phyloP scores from a whole-genome alignment of 164 flowering plant species.

The Vitis rotundifolia region DNA sequence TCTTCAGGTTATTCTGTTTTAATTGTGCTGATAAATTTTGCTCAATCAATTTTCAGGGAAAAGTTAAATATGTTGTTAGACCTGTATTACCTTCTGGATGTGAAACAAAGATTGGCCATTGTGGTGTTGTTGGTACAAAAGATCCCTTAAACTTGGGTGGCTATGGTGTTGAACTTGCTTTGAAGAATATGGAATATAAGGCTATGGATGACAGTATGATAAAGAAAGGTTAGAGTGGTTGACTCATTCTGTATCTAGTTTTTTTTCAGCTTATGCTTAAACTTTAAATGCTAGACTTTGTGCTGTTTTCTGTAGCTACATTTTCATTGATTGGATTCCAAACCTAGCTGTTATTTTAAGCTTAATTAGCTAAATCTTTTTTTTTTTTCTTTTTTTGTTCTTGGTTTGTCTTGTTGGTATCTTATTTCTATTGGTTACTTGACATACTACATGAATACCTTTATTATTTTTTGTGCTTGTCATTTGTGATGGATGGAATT shows the following conservation, averaged over 20 bases:
- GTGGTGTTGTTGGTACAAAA: constrained; percentile 80
- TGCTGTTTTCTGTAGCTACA: neutral
- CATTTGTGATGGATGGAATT: too few species aligned
- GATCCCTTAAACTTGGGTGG: constrained; percentile 85
- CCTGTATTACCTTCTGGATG: constrained; percentile 90
- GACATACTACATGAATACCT: neutral
- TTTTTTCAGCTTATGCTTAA: neutral
- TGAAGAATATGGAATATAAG: constrained; percentile 99
- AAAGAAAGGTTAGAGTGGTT: constrained; percentile 61
- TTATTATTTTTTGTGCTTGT: too few species aligned
- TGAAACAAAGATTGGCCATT: constrained; percentile 49
- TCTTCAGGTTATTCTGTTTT: neutral
- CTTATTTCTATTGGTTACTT: neutral
- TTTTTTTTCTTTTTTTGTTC: too few species aligned
- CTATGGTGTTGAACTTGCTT: constrained; percentile 97
- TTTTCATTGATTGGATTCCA: neutral
- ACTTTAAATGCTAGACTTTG: neutral
- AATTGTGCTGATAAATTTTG: constrained; percentile 6
- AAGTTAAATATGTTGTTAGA: constrained; percentile 80
- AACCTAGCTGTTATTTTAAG: too few species aligned
- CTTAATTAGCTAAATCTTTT: too few species aligned
- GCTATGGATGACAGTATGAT: constrained; percentile 95
- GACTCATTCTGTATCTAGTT: neutral
- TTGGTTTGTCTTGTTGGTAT: too few species aligned
- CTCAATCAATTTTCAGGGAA: constrained; percentile 52